Evolutionary conservation across 2,329 filamentous ascomycete genomes (phyloP), one percentile per base, ranked within the genome.

Genomic region (Cytospora leucostoma): DNA sequence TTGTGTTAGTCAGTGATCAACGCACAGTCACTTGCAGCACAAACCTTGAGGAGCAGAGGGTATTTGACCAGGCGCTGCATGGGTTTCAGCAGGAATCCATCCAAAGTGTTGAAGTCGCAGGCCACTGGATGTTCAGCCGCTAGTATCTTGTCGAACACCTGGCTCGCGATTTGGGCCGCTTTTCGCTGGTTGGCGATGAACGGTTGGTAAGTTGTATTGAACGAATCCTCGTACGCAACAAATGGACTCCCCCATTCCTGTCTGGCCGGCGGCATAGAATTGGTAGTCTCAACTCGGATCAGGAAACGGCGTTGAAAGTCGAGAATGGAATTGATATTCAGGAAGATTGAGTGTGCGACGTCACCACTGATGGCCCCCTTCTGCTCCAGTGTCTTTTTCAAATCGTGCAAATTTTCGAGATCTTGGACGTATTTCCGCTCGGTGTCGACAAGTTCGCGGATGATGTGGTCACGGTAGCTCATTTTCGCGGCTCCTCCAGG

Each of bases 351-450:
- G 77, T 98, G 93, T 27, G 97, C 89, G 11, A 89, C 86, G 74
- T 99, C 95, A 60, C 95, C 94, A 2, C 92, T 90, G 67, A 98
- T 87, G 44, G 92, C 87, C 44, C 93, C 93, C 68, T 89, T 93
- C 73, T 96, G 90, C 70, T 97, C 93, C 61, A 98, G 82, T 32
- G 89, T 86, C 77, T 92, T 94, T 78, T 97, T 98, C 72, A 98
- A 84, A 56, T 93, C 89, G 74, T 98, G 93, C 40, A 99, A 77
- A 69, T 97, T 94, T 74, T 98, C 94, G 59, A 99, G 79, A 79
- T 99, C 95, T 74, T 98, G 93, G 4, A 98, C 95, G 70, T 99
- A 99, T 77, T 97, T 97, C 67, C 95, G 88, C 77, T 99, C 95
- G 1, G 94, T 98, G 70, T 94, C 92, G 62, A 99, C 90, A 54